A percentile compares a stretch with the other conserved stretches of the same genome.
Evolutionary conservation across 2,329 filamentous ascomycete species (phyloP).

Genomic region (Fusarium poae): DNA sequence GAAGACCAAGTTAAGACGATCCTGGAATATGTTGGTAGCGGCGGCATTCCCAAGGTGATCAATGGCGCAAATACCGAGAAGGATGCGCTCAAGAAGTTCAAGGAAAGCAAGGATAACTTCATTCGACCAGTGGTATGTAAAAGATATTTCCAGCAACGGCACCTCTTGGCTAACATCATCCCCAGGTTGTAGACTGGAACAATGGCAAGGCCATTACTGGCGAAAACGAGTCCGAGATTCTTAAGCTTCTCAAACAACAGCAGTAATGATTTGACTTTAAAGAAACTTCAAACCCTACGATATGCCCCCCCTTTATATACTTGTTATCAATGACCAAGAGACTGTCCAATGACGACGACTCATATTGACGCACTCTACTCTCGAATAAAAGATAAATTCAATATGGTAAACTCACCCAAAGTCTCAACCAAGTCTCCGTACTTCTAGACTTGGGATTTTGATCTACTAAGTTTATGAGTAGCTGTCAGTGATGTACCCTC

Average conservation of each 20-base stretch:
- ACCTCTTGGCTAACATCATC: slow-evolving; percentile 16
- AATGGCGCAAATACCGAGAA: slow-evolving; percentile 78
- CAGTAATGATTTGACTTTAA: slow-evolving; percentile 48
- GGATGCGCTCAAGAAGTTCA: slow-evolving; percentile 85
- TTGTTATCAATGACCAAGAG: slow-evolving; percentile 18
- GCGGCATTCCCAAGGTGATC: slow-evolving; percentile 72
- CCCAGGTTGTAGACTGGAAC: slow-evolving; percentile 86
- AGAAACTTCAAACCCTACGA: slow-evolving; percentile 29
- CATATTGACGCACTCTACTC: background rate
- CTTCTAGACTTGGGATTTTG: background rate
- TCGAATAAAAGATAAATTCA: slow-evolving; percentile 10
- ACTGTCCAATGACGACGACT: slow-evolving; percentile 20
- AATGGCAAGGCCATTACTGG: slow-evolving; percentile 85
- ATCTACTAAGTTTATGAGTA: background rate
- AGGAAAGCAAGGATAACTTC: slow-evolving; percentile 76
- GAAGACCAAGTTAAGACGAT: slow-evolving; percentile 85
- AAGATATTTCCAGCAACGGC: background rate
- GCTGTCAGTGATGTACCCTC: background rate
- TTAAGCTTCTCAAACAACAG: slow-evolving; percentile 79
- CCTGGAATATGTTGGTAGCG: slow-evolving; percentile 80
- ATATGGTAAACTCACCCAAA: background rate
- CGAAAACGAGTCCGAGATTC: slow-evolving; percentile 87
- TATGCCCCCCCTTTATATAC: slow-evolving; percentile 32
- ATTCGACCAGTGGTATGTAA: slow-evolving; percentile 78
- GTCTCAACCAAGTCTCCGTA: no score